phyloP scores from a whole-genome alignment of 345 rosid genomes.

The Lepidium didymum region DNA sequence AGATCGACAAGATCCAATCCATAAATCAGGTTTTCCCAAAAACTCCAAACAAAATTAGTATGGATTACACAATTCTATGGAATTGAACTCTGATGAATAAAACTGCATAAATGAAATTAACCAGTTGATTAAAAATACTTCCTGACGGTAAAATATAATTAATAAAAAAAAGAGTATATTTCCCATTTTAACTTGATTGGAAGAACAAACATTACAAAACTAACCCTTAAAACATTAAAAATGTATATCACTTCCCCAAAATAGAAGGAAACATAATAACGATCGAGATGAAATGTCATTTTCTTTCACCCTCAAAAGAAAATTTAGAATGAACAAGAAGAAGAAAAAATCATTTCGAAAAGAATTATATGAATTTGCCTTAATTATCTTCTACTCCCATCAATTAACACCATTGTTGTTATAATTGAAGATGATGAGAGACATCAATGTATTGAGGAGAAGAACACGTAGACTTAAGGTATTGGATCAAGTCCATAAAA shows the following conservation, averaged over 20 bases:
- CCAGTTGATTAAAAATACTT: no score
- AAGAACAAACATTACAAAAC: not conserved
- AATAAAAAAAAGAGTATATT: no score
- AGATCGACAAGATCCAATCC: no score
- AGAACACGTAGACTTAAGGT: constrained; percentile 34
- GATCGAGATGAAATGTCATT: not conserved
- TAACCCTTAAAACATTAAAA: not conserved
- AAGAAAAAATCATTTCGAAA: not conserved
- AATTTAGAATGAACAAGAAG: not conserved
- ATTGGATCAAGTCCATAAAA: constrained; percentile 34
- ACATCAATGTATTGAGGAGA: constrained; percentile 3
- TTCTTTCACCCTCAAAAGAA: not conserved
- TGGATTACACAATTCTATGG: no score
- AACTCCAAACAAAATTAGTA: no score
- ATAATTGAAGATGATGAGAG: constrained; percentile 13
- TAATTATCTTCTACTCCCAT: not conserved
- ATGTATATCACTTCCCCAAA: not conserved
- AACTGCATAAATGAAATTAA: no score
- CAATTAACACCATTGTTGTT: not conserved
- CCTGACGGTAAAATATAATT: no score
- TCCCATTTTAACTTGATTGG: not conserved
- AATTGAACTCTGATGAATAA: no score
- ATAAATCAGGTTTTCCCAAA: no score
- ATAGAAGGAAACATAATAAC: not conserved
- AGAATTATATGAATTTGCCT: not conserved